Evolutionary conservation across 2,329 filamentous ascomycete species (phyloP).

Genomic region (Ceratocystis cubensis): DNA sequence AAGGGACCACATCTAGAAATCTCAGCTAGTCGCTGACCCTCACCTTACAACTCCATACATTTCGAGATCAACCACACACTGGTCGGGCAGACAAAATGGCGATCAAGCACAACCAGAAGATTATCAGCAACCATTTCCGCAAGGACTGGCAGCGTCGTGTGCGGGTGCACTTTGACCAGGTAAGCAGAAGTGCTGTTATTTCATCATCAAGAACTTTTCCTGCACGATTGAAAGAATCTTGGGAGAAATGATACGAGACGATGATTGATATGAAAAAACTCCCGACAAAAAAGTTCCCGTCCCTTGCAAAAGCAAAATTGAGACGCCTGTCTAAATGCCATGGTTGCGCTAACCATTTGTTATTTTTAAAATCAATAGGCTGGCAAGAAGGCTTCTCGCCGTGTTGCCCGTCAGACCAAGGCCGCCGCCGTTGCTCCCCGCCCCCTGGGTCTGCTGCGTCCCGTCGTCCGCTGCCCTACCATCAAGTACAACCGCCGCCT

Average conservation of each 20-base stretch:
- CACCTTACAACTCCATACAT: conserved; percentile 19
- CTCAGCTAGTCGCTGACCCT: conserved; percentile 21
- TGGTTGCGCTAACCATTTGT: conserved; percentile 21
- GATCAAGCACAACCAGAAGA: conserved; percentile 99
- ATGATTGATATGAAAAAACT: conserved; percentile 7
- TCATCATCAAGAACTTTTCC: conserved; percentile 18
- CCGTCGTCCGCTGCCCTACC: conserved; percentile 92
- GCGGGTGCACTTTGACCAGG: conserved; percentile 99
- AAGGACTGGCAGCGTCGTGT: conserved; percentile 99
- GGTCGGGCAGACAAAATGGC: conserved; percentile 37
- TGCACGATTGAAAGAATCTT: conserved; percentile 8
- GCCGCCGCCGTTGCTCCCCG: conserved; percentile 89
- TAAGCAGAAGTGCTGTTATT: conserved; percentile 29
- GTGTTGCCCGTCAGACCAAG: conserved; percentile 85
- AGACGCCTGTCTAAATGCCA: conserved; percentile 2
- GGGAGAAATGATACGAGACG: conserved; percentile 15
- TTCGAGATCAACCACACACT: conserved; percentile 21
- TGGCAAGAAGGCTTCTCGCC: conserved; percentile 88
- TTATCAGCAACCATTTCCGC: conserved; percentile 97
- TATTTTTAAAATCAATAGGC: conserved; percentile 44
- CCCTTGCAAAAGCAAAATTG: neutral
- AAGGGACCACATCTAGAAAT: conserved; percentile 22
- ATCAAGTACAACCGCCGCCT: conserved; percentile 99
- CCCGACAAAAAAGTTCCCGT: neutral
- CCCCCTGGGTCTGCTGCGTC: conserved; percentile 92